phyloP scores from a whole-genome alignment of 176 grass and related monocot species.

The Zoysia japonica region DNA sequence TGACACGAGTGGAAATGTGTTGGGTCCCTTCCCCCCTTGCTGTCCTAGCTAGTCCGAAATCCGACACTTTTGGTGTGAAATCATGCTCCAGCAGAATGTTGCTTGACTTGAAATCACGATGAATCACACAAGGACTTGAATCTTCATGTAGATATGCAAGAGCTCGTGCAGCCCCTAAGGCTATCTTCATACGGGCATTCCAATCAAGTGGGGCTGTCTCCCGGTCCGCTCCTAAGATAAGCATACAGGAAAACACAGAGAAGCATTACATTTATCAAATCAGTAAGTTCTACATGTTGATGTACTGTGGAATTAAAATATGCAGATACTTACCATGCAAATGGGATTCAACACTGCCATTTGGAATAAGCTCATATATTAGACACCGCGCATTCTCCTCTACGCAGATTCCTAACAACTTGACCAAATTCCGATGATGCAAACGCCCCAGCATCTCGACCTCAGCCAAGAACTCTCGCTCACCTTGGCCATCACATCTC shows the following conservation, averaged over 20 bases:
- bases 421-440: slow-evolving; percentile 97
- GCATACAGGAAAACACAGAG: slow-evolving; percentile 32
- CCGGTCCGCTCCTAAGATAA: slow-evolving; percentile 56
- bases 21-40: slow-evolving; percentile 80
- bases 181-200: slow-evolving; percentile 93
- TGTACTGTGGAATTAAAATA: slow-evolving; percentile 17
- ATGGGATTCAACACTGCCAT: slow-evolving; percentile 96
- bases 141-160: slow-evolving; percentile 97
- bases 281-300: slow-evolving; percentile 5
- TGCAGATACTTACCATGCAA: slow-evolving; percentile 78
- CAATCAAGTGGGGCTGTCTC: slow-evolving; percentile 77
- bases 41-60: slow-evolving; percentile 87
- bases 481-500: slow-evolving; percentile 78
- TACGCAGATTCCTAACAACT: slow-evolving; percentile 85
- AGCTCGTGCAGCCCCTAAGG: slow-evolving; percentile 79
- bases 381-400: slow-evolving; percentile 88
- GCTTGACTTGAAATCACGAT: slow-evolving; percentile 97
- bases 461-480: slow-evolving; percentile 90
- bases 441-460: slow-evolving; percentile 96
- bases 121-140: slow-evolving; percentile 93
- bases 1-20: slow-evolving; percentile 92
- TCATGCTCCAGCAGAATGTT: slow-evolving; percentile 95
- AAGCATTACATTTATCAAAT: slow-evolving; percentile 32
- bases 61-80: slow-evolving; percentile 92
- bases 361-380: slow-evolving; percentile 94